Evolutionary conservation across 352 stramenopile genomes (phyloP), one percentile per base, ranked within the genome.

Genomic region (Achlya hypogyna): DNA sequence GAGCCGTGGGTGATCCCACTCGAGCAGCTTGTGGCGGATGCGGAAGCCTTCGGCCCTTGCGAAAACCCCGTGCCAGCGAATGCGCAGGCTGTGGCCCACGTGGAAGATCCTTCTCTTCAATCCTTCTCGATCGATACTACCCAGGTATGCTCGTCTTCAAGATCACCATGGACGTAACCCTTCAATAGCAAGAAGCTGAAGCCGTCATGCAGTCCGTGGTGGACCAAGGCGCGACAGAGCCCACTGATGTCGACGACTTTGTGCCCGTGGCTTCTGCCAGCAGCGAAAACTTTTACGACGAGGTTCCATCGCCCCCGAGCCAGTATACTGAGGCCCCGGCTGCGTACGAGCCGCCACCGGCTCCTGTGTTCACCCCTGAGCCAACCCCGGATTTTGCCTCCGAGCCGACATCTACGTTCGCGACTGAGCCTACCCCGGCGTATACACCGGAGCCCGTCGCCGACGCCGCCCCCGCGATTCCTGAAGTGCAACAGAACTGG

Each of bases 61-160:
- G 70, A 76, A 25, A 91, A 91, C 53, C 81, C 82, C 18, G 81
- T 89, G 6, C 77, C 76, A 78, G 62, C 60, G 72, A 64, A 51
- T 71, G 69, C 22, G 72, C 69, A 1, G 38, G 42, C 27, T 66
- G 54, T 47, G 51, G 63, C 9, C 51, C 42, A 60, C 16, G 49
- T 10, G 12, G 49, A 56, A 20, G 60, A 58, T n/a, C 14, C 25
- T 10, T 67, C 60, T 20, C 20, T 88, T 71, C 73, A 87, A 43
- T 86, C 80, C 27, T 91, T 91, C 63, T 78, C 80, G 23, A 85
- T 91, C 69, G 74, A 78, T 34, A 91, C 82, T 0, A 76, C 79
- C 23, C 81, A 89, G 67, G 71, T 77, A 64, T n/a, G 16, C 31
- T 27, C 9, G 34, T 28, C 18, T 35, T 12, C 22, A 1, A 10